These are phyloP conservation scores for Tolypocladium tropicale DNA, from an alignment of 2,329 filamentous ascomycete species.

Conservation along the genomic window DNA sequence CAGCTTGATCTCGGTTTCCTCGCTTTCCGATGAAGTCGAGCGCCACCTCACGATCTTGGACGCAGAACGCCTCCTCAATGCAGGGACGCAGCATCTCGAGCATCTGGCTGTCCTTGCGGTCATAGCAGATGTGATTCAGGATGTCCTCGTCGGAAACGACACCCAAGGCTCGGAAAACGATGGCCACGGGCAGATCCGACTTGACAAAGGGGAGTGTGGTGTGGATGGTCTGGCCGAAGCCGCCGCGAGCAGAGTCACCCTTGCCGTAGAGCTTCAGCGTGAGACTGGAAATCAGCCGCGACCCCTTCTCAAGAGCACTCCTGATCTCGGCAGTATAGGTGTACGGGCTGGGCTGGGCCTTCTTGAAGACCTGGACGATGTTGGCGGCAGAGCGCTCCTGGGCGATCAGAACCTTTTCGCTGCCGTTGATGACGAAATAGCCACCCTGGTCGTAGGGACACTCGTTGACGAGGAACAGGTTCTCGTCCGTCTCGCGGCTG, in stretches of 20 bases:
- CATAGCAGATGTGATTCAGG: constrained; percentile 93
- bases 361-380: constrained; percentile 98
- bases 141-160: constrained; percentile 98
- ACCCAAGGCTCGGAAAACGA: constrained; percentile 91
- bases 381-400: constrained; percentile 97
- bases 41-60: constrained; percentile 90
- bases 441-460: constrained; percentile 97
- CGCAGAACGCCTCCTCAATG: constrained; percentile 92
- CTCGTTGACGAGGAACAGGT: constrained; percentile 85
- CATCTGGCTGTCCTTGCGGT: constrained; percentile 92
- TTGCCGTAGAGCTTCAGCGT: constrained; percentile 85
- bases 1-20: constrained; percentile 51
- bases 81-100: constrained; percentile 94
- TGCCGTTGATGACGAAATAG: constrained; percentile 99
- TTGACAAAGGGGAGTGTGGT: constrained; percentile 91
- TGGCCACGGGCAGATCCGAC: constrained; percentile 82
- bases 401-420: constrained; percentile 95
- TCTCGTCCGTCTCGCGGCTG: constrained; percentile 71
- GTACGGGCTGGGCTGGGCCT: constrained; percentile 83
- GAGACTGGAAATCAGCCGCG: constrained; percentile 84
- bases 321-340: constrained; percentile 93
- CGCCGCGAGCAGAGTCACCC: constrained; percentile 65
- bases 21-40: constrained; percentile 93
- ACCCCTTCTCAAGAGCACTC: constrained; percentile 93
- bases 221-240: constrained; percentile 79